These are phyloP conservation scores for Kluyveromyces lactis DNA, from an alignment of 805 yeast genomes.

Conservation along the genomic window DNA sequence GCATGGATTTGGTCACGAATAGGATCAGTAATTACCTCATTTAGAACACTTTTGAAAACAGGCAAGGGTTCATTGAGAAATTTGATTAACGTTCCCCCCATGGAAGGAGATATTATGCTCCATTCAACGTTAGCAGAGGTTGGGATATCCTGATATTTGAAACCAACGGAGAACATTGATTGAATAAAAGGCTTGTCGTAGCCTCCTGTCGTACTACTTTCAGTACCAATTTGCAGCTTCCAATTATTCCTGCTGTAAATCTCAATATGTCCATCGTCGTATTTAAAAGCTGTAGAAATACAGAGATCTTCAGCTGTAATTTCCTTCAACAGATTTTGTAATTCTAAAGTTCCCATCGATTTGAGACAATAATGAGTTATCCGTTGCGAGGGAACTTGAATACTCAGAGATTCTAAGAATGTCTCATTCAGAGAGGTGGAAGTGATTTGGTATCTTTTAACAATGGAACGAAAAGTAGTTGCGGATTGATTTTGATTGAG, in stretches of 20 bases:
- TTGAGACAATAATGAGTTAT: conserved; percentile 1
- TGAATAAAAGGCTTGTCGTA: conserved; percentile 16
- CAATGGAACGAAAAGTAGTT: conserved; percentile 18
- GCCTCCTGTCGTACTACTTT: not conserved
- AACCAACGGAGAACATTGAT: conserved; percentile 25
- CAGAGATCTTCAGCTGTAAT: conserved; percentile 1
- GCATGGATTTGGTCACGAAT: conserved; percentile 21
- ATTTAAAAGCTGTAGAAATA: conserved; percentile 5
- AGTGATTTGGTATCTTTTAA: conserved; percentile 20
- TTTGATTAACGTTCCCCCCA: conserved; percentile 26
- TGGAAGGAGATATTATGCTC: conserved; percentile 27
- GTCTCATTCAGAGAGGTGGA: conserved; percentile 4
- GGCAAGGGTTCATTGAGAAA: conserved; percentile 12
- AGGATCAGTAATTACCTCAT: conserved; percentile 11
- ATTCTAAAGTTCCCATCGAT: not conserved
- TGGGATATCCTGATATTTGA: conserved; percentile 19
- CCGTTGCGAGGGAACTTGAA: not conserved
- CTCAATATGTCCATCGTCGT: conserved; percentile 9
- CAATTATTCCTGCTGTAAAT: conserved; percentile 9
- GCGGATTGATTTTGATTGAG: conserved; percentile 6
- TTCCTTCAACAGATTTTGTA: not conserved
- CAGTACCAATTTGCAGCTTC: conserved; percentile 4
- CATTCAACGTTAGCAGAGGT: conserved; percentile 20
- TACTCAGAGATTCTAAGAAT: conserved; percentile 1
- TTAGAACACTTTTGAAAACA: conserved; percentile 14